A percentile compares a stretch with the other conserved stretches of the same genome.
These are phyloP conservation scores for Penicillium psychrosexuale DNA, from an alignment of 2,329 filamentous ascomycete species.

Conservation along the genomic window DNA sequence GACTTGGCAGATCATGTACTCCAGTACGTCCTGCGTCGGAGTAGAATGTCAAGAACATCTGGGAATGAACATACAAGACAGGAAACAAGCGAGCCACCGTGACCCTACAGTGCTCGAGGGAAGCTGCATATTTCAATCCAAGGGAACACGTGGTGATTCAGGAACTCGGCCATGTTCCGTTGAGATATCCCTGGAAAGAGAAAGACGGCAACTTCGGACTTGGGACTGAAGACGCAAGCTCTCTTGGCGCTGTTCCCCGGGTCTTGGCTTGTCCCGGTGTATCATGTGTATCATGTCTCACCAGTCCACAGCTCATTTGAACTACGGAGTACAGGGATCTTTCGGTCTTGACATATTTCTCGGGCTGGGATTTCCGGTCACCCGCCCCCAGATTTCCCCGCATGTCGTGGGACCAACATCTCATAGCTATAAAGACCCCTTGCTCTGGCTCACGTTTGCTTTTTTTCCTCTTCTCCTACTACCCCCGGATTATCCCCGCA, in stretches of 20 bases:
- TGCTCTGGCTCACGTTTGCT: background rate
- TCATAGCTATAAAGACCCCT: conserved; percentile 5
- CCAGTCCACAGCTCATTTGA: background rate
- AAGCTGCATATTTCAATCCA: background rate
- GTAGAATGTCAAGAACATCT: background rate
- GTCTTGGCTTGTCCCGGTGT: conserved; percentile 13
- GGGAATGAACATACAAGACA: background rate
- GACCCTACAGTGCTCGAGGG: background rate
- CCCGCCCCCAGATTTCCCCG: conserved; percentile 5
- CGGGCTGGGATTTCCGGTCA: background rate
- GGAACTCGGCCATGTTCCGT: background rate
- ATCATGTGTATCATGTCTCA: background rate
- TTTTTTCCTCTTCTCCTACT: background rate
- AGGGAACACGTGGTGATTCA: background rate
- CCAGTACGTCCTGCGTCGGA: background rate
- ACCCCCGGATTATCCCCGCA: background rate
- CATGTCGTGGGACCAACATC: background rate
- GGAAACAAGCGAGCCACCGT: background rate
- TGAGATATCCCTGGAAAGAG: background rate
- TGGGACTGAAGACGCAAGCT: conserved; percentile 18
- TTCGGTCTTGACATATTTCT: background rate
- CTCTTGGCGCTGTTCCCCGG: conserved; percentile 15
- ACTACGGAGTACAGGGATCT: background rate
- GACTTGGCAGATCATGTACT: background rate
- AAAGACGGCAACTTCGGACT: conserved; percentile 7